Conservation (phyloP, 495 filamentous ascomycete genomes). For the Tuber microsphaerosporum region DNA sequence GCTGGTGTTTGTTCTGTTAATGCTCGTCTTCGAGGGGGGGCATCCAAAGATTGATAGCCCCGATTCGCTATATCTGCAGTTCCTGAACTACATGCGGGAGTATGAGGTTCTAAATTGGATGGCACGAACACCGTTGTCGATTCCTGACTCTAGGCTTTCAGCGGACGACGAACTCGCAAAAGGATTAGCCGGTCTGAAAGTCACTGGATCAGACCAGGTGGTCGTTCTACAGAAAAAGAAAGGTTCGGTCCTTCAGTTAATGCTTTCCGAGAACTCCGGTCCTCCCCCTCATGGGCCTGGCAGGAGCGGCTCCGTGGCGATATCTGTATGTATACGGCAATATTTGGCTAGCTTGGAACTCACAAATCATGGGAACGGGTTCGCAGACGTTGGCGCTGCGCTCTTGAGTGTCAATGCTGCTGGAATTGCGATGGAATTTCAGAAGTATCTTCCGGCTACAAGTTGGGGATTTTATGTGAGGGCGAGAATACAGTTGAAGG, state of each 20-base stretch:
- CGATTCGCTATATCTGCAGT: constrained; percentile 56
- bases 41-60: constrained; percentile 46
- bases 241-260: constrained; percentile 35
- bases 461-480: constrained; percentile 79
- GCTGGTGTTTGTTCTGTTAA: constrained; percentile 74
- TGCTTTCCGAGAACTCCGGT: constrained; percentile 31
- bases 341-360: constrained; percentile 37
- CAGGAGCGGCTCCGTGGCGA: constrained; percentile 22
- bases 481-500: constrained; percentile 68
- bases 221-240: constrained; percentile 17
- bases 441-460: constrained; percentile 57
- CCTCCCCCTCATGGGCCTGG: constrained; percentile 26
- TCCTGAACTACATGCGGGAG: constrained; percentile 62
- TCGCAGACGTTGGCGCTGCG: constrained; percentile 27
- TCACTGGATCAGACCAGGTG: constrained; percentile 31
- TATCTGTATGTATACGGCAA: constrained; percentile 35
- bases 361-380: constrained; percentile 25
- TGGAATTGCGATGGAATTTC: constrained; percentile 64
- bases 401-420: constrained; percentile 31
- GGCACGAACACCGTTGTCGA: constrained; percentile 50
- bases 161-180: constrained; percentile 33
- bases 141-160: constrained; percentile 27
- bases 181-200: constrained; percentile 26
- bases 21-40: constrained; percentile 43
- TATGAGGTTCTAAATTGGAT: constrained; percentile 79